Conservation (phyloP, 768 basidiomycete species). For the Pisolithus sp. region DNA sequence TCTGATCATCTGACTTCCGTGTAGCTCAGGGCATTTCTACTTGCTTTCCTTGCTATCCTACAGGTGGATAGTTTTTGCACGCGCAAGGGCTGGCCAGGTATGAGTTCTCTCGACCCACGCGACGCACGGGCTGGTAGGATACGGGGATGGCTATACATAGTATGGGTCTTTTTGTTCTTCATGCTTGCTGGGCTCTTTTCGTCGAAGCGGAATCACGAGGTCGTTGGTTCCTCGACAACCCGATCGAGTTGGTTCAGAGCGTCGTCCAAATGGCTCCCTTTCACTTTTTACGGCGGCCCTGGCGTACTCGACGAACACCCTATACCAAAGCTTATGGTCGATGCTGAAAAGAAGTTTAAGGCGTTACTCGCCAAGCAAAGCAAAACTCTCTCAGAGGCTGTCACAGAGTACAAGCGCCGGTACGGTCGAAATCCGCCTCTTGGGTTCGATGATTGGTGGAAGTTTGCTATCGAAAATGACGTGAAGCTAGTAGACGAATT, state of each 20-base stretch:
- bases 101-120: conserved; percentile 12
- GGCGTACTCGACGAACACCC: conserved; percentile 52
- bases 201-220: conserved; percentile 24
- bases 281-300: conserved; percentile 3
- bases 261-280: conserved; percentile 17
- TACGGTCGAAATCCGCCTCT: conserved; percentile 77
- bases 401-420: conserved; percentile 71
- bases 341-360: conserved; percentile 72
- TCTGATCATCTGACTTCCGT: no score
- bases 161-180: conserved; percentile 39
- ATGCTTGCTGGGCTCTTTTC: conserved; percentile 44
- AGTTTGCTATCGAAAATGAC: conserved; percentile 63
- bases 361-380: conserved; percentile 68
- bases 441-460: conserved; percentile 91
- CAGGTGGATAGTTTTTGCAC: not conserved
- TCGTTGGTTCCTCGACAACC: not conserved
- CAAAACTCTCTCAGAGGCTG: conserved; percentile 70
- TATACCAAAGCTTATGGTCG: conserved; percentile 76
- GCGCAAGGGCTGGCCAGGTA: conserved; percentile 1
- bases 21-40: no score
- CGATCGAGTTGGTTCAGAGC: conserved; percentile 11
- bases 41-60: no score
- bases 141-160: conserved; percentile 37
- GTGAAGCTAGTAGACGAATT: conserved; percentile 89
- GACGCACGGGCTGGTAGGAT: not conserved